These are phyloP conservation scores for Paralagenidium karlingii DNA, from an alignment of 352 stramenopile species.

Conservation along the genomic window DNA sequence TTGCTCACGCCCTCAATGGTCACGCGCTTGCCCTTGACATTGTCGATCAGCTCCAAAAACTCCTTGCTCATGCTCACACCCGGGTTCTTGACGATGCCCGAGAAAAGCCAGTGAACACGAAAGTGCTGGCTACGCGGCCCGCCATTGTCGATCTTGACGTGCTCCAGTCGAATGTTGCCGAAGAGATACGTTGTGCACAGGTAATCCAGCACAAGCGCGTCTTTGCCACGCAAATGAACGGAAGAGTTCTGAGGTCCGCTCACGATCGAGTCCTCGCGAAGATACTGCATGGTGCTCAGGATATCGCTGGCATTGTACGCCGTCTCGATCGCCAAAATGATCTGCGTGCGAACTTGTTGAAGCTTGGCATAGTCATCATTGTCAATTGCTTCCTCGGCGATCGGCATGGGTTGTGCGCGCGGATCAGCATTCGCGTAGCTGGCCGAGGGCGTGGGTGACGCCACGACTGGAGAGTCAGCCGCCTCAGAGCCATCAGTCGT, in stretches of 20 bases:
- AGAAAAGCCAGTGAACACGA: slow-evolving; percentile 75
- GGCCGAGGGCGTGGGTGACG: no score
- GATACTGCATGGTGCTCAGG: slow-evolving; percentile 57
- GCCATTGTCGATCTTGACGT: slow-evolving; percentile 75
- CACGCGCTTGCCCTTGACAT: slow-evolving; percentile 60
- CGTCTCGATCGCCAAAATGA: slow-evolving; percentile 70
- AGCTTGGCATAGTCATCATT: slow-evolving; percentile 49
- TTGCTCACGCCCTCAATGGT: slow-evolving; percentile 81
- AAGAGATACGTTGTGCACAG: slow-evolving; percentile 79
- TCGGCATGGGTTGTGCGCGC: no score
- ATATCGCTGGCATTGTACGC: slow-evolving; percentile 76
- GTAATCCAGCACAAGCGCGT: slow-evolving; percentile 79
- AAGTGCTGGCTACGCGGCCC: slow-evolving; percentile 76
- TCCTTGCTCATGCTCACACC: slow-evolving; percentile 83
- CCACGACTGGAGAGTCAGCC: no score
- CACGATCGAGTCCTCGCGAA: slow-evolving; percentile 82
- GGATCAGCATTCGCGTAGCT: slow-evolving; percentile 24
- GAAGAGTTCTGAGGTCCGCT: slow-evolving; percentile 77
- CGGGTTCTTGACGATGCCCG: slow-evolving; percentile 54
- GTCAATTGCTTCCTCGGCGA: slow-evolving; percentile 39
- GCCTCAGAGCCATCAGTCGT: not conserved
- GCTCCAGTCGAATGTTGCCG: slow-evolving; percentile 52
- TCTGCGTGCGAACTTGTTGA: slow-evolving; percentile 57
- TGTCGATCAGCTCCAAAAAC: slow-evolving; percentile 76
- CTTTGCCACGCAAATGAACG: slow-evolving; percentile 65